Conservation (phyloP, 1,284 basidiomycete species). For the Ganoderma lingzhi region DNA sequence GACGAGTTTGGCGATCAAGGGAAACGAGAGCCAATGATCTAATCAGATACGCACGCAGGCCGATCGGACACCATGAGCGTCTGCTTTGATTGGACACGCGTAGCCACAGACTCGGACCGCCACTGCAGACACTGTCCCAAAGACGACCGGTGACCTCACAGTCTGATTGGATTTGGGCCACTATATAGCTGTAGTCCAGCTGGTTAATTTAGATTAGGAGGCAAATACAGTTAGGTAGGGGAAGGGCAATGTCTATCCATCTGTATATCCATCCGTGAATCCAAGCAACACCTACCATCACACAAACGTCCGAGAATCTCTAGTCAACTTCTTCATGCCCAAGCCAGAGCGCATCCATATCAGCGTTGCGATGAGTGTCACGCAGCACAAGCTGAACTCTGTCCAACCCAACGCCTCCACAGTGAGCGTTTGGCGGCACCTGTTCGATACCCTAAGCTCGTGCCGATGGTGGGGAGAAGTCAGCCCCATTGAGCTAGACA, state of each 20-base stretch:
- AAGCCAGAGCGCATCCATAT: slow-evolving; percentile 61
- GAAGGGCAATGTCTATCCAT: not conserved
- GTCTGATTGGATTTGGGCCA: not conserved
- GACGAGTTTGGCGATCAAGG: slow-evolving; percentile 2
- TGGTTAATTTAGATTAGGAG: not conserved
- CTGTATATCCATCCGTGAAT: not conserved
- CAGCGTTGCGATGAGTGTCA: slow-evolving; percentile 65
- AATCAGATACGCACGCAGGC: slow-evolving; percentile 26
- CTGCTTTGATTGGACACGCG: not conserved
- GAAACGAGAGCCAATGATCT: slow-evolving; percentile 20
- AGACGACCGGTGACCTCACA: too few species aligned
- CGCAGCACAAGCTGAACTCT: slow-evolving; percentile 71
- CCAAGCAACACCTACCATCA: slow-evolving; percentile 27
- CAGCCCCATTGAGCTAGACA: slow-evolving; percentile 17
- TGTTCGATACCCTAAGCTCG: slow-evolving; percentile 39
- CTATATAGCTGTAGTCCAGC: not conserved
- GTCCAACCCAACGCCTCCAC: slow-evolving; percentile 80
- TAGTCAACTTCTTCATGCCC: slow-evolving; percentile 51
- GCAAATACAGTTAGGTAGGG: not conserved
- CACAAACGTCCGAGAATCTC: slow-evolving; percentile 53
- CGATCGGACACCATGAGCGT: not conserved
- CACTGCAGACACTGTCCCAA: too few species aligned
- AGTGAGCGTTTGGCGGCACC: slow-evolving; percentile 74
- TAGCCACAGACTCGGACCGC: too few species aligned
- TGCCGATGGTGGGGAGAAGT: slow-evolving; percentile 16